These are phyloP conservation scores for Alternaria triticimaculans DNA, from an alignment of 2,329 filamentous ascomycete species.

Conservation along the genomic window DNA sequence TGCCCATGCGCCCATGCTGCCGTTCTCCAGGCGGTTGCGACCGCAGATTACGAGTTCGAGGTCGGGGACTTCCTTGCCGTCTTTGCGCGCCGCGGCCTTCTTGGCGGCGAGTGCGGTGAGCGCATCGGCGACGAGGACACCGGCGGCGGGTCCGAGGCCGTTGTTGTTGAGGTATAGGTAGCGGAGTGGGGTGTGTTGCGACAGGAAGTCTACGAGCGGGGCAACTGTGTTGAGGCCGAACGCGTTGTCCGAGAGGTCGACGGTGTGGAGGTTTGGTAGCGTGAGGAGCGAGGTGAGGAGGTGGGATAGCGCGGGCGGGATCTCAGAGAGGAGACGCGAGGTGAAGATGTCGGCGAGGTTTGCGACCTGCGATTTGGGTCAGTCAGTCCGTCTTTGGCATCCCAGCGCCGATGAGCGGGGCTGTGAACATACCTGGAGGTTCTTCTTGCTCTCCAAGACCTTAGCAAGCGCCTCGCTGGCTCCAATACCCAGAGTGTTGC, in stretches of 20 bases:
- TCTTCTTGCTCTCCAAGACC: constrained; percentile 83
- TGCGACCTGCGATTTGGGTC: constrained; percentile 62
- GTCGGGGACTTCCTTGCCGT: constrained; percentile 74
- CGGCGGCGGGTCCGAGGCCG: constrained; percentile 89
- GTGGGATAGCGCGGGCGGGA: constrained; percentile 84
- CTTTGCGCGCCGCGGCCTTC: constrained; percentile 78
- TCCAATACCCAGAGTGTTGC: constrained; percentile 90
- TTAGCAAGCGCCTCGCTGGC: constrained; percentile 86
- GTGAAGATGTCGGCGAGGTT: constrained; percentile 99
- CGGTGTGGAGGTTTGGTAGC: constrained; percentile 83
- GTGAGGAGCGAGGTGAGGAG: constrained; percentile 87
- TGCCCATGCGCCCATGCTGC: constrained; percentile 95
- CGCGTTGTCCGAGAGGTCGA: constrained; percentile 97
- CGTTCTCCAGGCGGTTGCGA: constrained; percentile 93
- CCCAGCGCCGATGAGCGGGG: neutral
- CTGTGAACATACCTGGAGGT: constrained; percentile 65
- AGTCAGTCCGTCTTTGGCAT: constrained; percentile 4
- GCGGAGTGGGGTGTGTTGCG: constrained; percentile 85
- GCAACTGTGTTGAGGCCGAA: constrained; percentile 96
- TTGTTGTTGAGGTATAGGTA: constrained; percentile 99
- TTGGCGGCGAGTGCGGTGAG: constrained; percentile 81
- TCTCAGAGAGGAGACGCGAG: constrained; percentile 88
- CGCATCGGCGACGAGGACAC: constrained; percentile 86
- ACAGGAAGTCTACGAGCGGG: constrained; percentile 89
- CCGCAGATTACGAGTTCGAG: constrained; percentile 98